Evolutionary conservation across 1,284 basidiomycete genomes (phyloP).

Genomic region (Austroboletus novae-zelandiae): DNA sequence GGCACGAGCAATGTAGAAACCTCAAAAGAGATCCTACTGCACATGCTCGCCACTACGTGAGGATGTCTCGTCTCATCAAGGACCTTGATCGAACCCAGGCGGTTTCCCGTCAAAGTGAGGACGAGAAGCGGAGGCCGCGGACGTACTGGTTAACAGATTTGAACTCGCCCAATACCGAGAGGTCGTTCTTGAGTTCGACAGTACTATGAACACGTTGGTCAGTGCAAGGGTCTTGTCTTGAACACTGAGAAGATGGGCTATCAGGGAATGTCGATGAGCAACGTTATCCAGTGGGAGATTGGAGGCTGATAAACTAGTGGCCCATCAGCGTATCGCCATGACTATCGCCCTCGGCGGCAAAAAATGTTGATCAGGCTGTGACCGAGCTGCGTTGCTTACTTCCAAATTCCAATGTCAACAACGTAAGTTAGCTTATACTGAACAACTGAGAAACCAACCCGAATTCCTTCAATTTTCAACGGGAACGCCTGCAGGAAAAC

Average conservation of each 20-base stretch:
- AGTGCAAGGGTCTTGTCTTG: conserved; percentile 98
- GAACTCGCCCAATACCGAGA: conserved; percentile 93
- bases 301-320: too few species aligned
- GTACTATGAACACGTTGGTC: conserved; percentile 97
- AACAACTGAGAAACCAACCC: too few species aligned
- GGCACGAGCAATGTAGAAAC: neutral
- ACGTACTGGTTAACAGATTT: conserved; percentile 97
- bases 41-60: conserved; percentile 82
- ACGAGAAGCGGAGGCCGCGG: neutral
- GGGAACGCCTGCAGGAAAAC: too few species aligned
- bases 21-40: neutral
- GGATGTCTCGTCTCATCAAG: conserved; percentile 92
- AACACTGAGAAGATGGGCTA: conserved; percentile 97
- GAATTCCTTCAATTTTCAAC: too few species aligned
- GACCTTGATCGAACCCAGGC: conserved; percentile 92
- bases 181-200: conserved; percentile 98
- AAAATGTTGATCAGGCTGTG: too few species aligned
- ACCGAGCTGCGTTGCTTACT: too few species aligned
- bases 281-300: neutral
- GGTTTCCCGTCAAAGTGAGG: neutral
- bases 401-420: too few species aligned
- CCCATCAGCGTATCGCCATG: too few species aligned
- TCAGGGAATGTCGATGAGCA: conserved; percentile 15
- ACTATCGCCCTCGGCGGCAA: too few species aligned
- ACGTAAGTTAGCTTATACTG: too few species aligned